Evolutionary conservation across 2,329 filamentous ascomycete species (phyloP), one percentile per base, ranked within the genome.

Genomic region (Fusarium begoniae): DNA sequence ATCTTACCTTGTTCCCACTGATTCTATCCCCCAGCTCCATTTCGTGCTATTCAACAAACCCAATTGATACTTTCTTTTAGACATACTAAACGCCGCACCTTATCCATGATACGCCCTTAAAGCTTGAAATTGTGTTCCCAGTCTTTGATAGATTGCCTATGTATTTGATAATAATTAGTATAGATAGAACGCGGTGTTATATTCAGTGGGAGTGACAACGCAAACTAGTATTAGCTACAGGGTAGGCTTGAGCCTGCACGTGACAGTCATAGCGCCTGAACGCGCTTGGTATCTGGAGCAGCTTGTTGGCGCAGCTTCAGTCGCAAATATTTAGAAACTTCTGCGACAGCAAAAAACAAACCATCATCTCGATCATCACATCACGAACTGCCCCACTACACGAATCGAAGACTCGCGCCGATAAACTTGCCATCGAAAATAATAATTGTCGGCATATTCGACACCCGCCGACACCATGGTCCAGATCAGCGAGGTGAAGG

Each of bases 401-500:
- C 51, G 53, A 45, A 51, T 50, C 63, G 66, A 66, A 55, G 24
- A 43, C 43, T 60, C 59, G 41, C 64, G 53, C 30, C 40, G 37
- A 58, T 43, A 69, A 40, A 28, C 28, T 9, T 32, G 54, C 64
- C 32, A 26, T 50, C 24, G 63, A 14, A 65, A 59, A 38, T 20
- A 40, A 41, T 18, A 55, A 57, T 56, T 70, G 56, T 60, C 62
- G 66, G 69, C 63, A 66, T 66, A 70, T 73, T 56, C 74, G 67
- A 64, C 69, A 72, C 69, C 78, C 74, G 79, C 80, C 80, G 81
- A 78, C 82, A 87, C 81, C 77, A 96, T 95, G 93, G 93, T 96
- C 79, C 92, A 95, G 83, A 95, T 96, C 84, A 97, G 93, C 87
- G 95, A 98, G 86, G 94, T 97, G 81, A 97, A 97, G 88, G 93